phyloP scores from a whole-genome alignment of 176 grass and related monocot genomes.

The Poa pratensis region DNA sequence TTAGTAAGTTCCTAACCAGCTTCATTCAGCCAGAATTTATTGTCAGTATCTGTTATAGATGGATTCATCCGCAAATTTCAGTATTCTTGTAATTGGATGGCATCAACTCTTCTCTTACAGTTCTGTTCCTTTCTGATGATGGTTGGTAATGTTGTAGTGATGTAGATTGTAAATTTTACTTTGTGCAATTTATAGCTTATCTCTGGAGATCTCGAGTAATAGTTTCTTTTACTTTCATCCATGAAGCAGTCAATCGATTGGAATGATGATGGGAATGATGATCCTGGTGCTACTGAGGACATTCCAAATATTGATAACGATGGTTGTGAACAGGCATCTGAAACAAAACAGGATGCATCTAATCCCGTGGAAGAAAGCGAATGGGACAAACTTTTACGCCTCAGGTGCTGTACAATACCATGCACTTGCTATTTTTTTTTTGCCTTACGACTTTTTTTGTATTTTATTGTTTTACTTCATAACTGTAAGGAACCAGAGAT shows the following conservation, averaged over 20 bases:
- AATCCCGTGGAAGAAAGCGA: conserved; percentile 82
- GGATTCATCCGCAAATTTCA: conserved; percentile 16
- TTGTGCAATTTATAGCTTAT: conserved; percentile 34
- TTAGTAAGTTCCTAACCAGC: conserved; percentile 17
- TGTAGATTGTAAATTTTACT: conserved; percentile 38
- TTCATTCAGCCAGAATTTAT: background rate
- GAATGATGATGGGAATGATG: conserved; percentile 91
- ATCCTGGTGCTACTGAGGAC: conserved; percentile 59
- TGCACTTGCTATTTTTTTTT: conserved; percentile 26
- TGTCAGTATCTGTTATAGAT: conserved; percentile 37
- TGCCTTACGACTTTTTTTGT: background rate
- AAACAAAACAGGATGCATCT: conserved; percentile 65
- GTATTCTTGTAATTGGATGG: conserved; percentile 10
- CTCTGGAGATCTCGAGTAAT: conserved; percentile 42
- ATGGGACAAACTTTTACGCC: conserved; percentile 97
- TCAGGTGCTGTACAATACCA: conserved; percentile 62
- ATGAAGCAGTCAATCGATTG: conserved; percentile 89
- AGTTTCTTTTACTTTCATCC: conserved; percentile 30
- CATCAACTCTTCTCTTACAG: background rate
- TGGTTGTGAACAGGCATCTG: conserved; percentile 55
- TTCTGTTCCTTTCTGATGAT: background rate
- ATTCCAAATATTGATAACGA: conserved; percentile 56
- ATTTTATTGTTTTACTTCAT: conserved; percentile 16
- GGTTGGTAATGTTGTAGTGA: conserved; percentile 18
- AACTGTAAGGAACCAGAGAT: background rate